Conservation (phyloP, 1,284 basidiomycete genomes). For the Peniophora sp. region DNA sequence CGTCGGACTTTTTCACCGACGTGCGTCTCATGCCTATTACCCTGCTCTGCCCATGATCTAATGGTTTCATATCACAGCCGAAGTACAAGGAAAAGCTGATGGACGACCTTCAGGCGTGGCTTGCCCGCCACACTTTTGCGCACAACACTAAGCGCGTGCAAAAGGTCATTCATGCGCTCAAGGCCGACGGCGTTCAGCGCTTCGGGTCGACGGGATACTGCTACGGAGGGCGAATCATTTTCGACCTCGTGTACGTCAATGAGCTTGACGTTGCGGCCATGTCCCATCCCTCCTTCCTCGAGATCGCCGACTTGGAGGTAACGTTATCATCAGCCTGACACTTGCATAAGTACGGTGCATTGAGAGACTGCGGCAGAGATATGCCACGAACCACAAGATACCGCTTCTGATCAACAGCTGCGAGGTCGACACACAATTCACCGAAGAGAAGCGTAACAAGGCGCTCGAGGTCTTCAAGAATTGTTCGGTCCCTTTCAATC, state of each 20-base stretch:
- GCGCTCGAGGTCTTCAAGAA: neutral
- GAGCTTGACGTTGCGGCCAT: neutral
- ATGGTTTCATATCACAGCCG: neutral
- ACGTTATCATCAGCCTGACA: neutral
- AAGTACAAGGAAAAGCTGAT: neutral
- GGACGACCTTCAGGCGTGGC: neutral
- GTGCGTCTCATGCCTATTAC: conserved; percentile 1
- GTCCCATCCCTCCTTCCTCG: neutral
- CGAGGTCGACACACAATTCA: neutral
- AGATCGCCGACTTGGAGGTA: neutral
- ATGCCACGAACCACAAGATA: neutral
- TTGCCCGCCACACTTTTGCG: neutral
- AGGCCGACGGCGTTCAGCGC: neutral
- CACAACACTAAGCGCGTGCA: neutral
- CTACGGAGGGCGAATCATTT: neutral
- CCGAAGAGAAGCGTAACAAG: neutral
- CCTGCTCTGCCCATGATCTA: neutral
- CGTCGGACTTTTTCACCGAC: conserved; percentile 3
- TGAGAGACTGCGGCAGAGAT: too few species aligned
- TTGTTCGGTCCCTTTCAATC: neutral
- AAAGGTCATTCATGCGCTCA: neutral
- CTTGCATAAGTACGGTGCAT: too few species aligned
- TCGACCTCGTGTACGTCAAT: neutral
- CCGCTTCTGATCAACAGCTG: conserved; percentile 1
- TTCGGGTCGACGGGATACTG: neutral